Conservation (phyloP, 148 eudicot species). For the Chenopodium album region DNA sequence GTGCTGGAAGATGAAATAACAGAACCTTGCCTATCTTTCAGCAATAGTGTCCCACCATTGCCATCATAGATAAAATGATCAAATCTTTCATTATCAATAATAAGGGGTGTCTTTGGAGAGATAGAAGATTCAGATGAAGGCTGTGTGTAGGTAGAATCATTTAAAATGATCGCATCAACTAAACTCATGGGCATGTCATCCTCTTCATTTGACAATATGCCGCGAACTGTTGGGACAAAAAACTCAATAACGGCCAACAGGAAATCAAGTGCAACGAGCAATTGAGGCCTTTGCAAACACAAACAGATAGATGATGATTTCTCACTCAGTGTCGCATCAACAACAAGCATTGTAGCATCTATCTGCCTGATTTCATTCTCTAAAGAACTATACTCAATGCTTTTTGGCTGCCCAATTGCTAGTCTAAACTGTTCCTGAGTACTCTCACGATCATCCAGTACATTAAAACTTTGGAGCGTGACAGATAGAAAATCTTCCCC, state of each 20-base stretch:
- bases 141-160: conserved; percentile 56
- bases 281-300: conserved; percentile 88
- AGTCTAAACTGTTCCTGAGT: conserved; percentile 81
- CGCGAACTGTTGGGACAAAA: conserved; percentile 80
- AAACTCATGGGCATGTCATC: conserved; percentile 46
- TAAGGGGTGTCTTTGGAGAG: conserved; percentile 78
- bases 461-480: conserved; percentile 77
- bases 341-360: conserved; percentile 81
- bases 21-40: conserved; percentile 62
- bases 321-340: conserved; percentile 73
- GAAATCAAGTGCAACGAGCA: conserved; percentile 97
- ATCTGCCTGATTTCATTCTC: conserved; percentile 37
- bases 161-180: conserved; percentile 67
- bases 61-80: conserved; percentile 82
- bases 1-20: conserved; percentile 52
- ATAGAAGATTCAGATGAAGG: conserved; percentile 56
- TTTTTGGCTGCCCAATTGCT: conserved; percentile 78
- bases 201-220: conserved; percentile 63
- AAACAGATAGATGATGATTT: conserved; percentile 58
- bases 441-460: conserved; percentile 92
- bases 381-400: conserved; percentile 39
- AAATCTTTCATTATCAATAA: conserved; percentile 72
- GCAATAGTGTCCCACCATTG: conserved; percentile 66
- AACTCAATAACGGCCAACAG: conserved; percentile 82
- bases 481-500: conserved; percentile 80